phyloP scores from a whole-genome alignment of 805 yeast genomes.

The Schwanniomyces vanrijiae region DNA sequence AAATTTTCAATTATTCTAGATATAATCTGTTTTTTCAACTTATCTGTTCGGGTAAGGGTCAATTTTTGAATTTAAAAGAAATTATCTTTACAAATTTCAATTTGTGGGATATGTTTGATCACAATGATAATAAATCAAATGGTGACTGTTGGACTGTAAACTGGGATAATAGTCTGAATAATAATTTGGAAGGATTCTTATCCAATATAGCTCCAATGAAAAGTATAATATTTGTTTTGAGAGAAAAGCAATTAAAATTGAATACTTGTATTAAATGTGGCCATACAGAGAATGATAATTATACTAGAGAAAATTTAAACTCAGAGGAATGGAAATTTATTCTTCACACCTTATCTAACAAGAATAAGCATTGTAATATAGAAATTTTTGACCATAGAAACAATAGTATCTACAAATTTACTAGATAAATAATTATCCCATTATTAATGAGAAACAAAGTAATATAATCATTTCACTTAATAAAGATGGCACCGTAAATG shows the following conservation, averaged over 20 bases:
- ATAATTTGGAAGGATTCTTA: conserved; percentile 18
- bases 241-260: conserved; percentile 18
- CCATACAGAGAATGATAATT: conserved; percentile 10
- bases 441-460: neutral
- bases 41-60: conserved; percentile 35
- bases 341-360: conserved; percentile 15
- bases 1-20: conserved; percentile 29
- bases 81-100: conserved; percentile 33
- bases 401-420: neutral
- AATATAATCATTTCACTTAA: neutral
- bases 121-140: conserved; percentile 13
- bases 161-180: conserved; percentile 20
- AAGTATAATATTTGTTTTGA: conserved; percentile 22
- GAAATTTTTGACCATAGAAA: conserved; percentile 5
- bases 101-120: conserved; percentile 17
- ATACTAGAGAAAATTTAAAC: conserved; percentile 6
- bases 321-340: conserved; percentile 17
- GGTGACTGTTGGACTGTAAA: conserved; percentile 13
- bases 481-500: neutral
- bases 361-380: conserved; percentile 8
- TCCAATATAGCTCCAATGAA: conserved; percentile 17
- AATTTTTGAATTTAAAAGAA: conserved; percentile 23
- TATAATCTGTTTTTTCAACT: conserved; percentile 28
- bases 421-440: neutral
- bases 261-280: conserved; percentile 39